Percentiles rank a stretch among this genome's conserved stretches.
These are phyloP conservation scores for Claviceps capensis DNA, from an alignment of 2,329 filamentous ascomycete species.

Conservation along the genomic window DNA sequence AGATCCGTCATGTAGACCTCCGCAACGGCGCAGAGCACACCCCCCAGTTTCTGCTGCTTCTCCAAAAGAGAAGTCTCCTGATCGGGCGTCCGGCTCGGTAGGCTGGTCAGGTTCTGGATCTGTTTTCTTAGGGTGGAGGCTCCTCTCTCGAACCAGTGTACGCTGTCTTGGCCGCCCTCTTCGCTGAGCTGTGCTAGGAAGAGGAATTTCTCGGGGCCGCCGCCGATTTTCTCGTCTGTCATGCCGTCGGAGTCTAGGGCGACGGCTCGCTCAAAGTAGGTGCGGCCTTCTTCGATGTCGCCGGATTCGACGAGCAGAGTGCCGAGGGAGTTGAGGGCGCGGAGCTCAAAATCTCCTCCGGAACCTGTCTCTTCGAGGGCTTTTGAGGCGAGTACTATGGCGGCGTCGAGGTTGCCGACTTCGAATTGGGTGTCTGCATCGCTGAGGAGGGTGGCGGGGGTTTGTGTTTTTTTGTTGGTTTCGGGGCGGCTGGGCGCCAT, in stretches of 20 bases:
- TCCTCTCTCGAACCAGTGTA: slow-evolving; percentile 56
- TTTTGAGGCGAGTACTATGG: slow-evolving; percentile 24
- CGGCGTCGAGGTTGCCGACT: slow-evolving; percentile 28
- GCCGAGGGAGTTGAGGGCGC: slow-evolving; percentile 62
- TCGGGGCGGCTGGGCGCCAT: slow-evolving; percentile 30
- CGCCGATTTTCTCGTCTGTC: slow-evolving; percentile 56
- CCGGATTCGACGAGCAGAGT: slow-evolving; percentile 75
- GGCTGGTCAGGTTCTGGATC: slow-evolving; percentile 49
- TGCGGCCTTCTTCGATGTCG: slow-evolving; percentile 60
- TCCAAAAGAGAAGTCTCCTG: slow-evolving; percentile 38
- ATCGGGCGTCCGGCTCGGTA: slow-evolving; percentile 22
- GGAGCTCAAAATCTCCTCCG: slow-evolving; percentile 39
- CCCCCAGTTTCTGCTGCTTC: slow-evolving; percentile 70
- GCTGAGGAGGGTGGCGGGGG: slow-evolving; percentile 18
- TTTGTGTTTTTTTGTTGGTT: slow-evolving; percentile 18
- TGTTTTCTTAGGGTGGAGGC: slow-evolving; percentile 58
- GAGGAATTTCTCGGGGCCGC: slow-evolving; percentile 85
- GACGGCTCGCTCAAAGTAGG: slow-evolving; percentile 60
- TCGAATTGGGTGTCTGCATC: slow-evolving; percentile 29
- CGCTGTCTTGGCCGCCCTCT: slow-evolving; percentile 51
- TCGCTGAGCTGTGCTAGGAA: slow-evolving; percentile 85
- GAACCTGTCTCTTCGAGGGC: slow-evolving; percentile 30
- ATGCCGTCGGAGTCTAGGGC: slow-evolving; percentile 63
- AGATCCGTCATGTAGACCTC: slow-evolving; percentile 99
- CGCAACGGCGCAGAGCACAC: slow-evolving; percentile 83